These are phyloP conservation scores for Cladorrhinum samala DNA, from an alignment of 495 filamentous ascomycete species.

Conservation along the genomic window DNA sequence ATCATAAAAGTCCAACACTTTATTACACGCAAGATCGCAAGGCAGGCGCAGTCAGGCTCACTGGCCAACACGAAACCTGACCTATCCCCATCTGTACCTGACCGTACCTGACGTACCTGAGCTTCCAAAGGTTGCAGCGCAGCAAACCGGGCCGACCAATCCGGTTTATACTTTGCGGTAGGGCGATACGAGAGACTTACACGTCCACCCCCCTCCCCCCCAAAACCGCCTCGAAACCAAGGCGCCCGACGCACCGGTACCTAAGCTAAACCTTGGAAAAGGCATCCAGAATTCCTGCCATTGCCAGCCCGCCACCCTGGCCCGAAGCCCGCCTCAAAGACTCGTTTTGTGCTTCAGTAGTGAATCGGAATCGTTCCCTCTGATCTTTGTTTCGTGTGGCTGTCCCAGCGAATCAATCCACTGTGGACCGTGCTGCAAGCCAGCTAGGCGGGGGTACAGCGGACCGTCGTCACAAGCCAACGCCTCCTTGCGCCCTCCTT, in stretches of 20 bases:
- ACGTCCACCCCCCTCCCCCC: no score
- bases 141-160: background rate
- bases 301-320: background rate
- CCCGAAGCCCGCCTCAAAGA: background rate
- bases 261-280: background rate
- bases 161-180: background rate
- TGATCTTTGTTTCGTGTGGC: slow-evolving; percentile 5
- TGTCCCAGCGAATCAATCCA: slow-evolving; percentile 13
- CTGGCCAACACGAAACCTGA: no score
- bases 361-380: background rate
- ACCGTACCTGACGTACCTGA: background rate
- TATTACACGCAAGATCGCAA: background rate
- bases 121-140: background rate
- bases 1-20: no score
- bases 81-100: background rate
- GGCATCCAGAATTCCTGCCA: background rate
- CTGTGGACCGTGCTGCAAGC: slow-evolving; percentile 12
- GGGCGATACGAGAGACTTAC: no score
- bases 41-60: no score
- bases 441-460: background rate
- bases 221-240: no score
- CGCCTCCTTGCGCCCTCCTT: background rate
- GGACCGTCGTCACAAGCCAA: background rate
- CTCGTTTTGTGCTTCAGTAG: background rate
- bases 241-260: background rate